Evolutionary conservation across 2,329 filamentous ascomycete genomes (phyloP), one percentile per base, ranked within the genome.

Genomic region (Epichloe amarillans): DNA sequence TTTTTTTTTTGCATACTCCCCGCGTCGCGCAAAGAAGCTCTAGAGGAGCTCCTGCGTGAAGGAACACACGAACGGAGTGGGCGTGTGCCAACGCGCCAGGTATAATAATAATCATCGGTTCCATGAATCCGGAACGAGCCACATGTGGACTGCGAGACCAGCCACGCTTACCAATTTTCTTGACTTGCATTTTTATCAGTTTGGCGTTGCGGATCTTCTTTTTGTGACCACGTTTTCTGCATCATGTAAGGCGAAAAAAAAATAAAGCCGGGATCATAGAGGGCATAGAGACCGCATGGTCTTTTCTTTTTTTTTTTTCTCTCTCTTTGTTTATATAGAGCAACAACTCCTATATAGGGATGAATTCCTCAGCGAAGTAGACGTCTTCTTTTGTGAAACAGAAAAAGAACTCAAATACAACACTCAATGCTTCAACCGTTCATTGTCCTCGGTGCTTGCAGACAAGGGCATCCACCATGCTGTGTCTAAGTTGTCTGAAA

Each of bases 261-360:
- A 33, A 38, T n/a, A 37, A 47, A 38, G 37, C 14, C n/a, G 46
- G 42, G 11, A 11, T 46, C 37, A 43, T 46, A 46, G 52, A 38
- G 36, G 39, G 12, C n/a, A 53, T 51, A 53, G 46, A 53, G 30
- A 46, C 49, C 41, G 19, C 30, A 30, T 21, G 49, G 37, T 35
- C 7, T 35, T 17, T 30, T 48, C 44, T 17, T 42, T 11, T 26
- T 17, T n/a, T n/a, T n/a, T n/a, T n/a, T n/a, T n/a, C n/a, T n/a
- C n/a, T 30, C 45, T 50, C 17, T 42, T 38, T 33, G 11, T 26
- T 6, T 26, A 26, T 26, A 7, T 26, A 26, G 46, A 48, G 23
- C 36, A 48, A 15, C 19, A 10, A 30, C 3, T 23, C 38, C 37
- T 23, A 35, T n/a, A 35, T 41, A 10, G 15, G 37, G 33, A 49